A percentile compares a stretch with the other conserved stretches of the same genome.
These are phyloP conservation scores for Erodium maritimum DNA, from an alignment of 345 rosid species.

Conservation along the genomic window DNA sequence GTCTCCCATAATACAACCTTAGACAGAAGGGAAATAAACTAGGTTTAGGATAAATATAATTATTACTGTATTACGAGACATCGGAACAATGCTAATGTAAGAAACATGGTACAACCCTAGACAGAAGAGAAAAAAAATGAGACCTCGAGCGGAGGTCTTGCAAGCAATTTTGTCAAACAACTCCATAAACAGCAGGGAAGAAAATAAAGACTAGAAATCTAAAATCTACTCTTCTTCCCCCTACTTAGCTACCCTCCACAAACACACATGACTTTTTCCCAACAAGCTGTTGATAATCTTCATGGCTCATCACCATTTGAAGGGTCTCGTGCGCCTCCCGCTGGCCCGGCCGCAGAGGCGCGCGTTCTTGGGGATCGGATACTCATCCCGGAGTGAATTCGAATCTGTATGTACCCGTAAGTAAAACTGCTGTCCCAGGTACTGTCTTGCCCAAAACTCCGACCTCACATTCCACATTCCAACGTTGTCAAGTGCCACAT, in stretches of 20 bases:
- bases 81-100: too few species aligned
- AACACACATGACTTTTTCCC: background rate
- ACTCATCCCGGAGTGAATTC: conserved; percentile 81
- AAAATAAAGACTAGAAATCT: background rate
- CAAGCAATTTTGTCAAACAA: background rate
- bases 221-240: conserved; percentile 17
- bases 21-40: too few species aligned
- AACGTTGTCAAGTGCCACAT: conserved; percentile 82
- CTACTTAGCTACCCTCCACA: background rate
- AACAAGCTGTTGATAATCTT: background rate
- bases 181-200: background rate
- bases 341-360: conserved; percentile 67
- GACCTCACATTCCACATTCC: conserved; percentile 97
- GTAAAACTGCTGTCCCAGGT: conserved; percentile 88
- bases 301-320: conserved; percentile 7
- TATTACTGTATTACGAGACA: too few species aligned
- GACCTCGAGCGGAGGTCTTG: conserved; percentile 58
- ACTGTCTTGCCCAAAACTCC: conserved; percentile 93
- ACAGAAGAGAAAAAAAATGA: conserved; percentile 34
- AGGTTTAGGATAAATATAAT: too few species aligned
- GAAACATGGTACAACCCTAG: conserved; percentile 7
- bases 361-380: conserved; percentile 78
- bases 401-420: conserved; percentile 64
- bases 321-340: conserved; percentile 73
- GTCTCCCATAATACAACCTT: too few species aligned